Base-by-base conservation (phyloP, 1,139 yeast species). In the Saccharomyces hybrid region DNA sequence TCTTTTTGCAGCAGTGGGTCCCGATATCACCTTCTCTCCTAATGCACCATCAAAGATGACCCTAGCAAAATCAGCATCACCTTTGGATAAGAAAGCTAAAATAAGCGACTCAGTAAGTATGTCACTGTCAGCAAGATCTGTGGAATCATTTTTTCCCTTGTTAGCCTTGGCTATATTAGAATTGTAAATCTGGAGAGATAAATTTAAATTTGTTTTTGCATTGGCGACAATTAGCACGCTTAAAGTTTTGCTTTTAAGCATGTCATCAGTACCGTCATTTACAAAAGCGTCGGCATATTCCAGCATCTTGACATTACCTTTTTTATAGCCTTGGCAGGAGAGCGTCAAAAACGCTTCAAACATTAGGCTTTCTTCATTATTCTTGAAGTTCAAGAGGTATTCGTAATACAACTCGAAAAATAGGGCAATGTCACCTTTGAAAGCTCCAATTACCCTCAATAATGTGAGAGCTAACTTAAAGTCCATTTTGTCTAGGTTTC, bases 11-110 rank as follows among this genome's bases (percentile, higher is more conserved):
- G n/a, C n/a, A n/a, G n/a, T n/a, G n/a, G n/a, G n/a, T n/a, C n/a
- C n/a, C n/a, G n/a, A n/a, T n/a, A n/a, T n/a, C n/a, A n/a, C n/a
- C n/a, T n/a, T n/a, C n/a, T n/a, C n/a, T n/a, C n/a, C n/a, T n/a
- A n/a, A n/a, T n/a, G n/a, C n/a, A n/a, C n/a, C n/a, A n/a, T n/a
- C n/a, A 58, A 78, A 76, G n/a, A 85, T 70, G 48, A 84, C 76
- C 47, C 77, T 75, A 0, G 89, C 88, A 66, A 86, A 78, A 54
- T 81, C 84, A 44, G 88, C 67, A 62, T 86, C 89, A 44, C 75
- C 72, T 41, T 76, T 75, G 23, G 76, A 71, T 41, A 86, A 68
- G 53, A 72, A 74, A 0, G 81, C 76, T 25, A 81, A 62, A 23
- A 83, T 69, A 51, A 84, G 69, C 1, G 86, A 71, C 60, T 83